Conservation (phyloP, 1,284 basidiomycete genomes). For the Irpex lacteus region DNA sequence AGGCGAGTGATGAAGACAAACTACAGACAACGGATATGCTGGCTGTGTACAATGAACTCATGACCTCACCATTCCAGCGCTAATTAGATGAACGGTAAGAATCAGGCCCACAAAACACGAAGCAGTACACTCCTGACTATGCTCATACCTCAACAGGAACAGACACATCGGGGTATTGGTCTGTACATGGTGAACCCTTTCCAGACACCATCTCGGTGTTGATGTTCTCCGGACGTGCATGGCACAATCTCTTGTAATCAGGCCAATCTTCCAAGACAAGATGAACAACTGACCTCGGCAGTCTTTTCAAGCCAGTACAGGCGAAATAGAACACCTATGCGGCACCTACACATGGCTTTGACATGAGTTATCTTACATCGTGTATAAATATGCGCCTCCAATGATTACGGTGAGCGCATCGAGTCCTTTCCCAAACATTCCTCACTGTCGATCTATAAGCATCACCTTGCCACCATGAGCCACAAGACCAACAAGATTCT, state of each 20-base stretch:
- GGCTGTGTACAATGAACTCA: not conserved
- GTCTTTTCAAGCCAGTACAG: no score
- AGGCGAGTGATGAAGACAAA: not conserved
- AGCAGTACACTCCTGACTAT: no score
- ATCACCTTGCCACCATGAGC: not conserved
- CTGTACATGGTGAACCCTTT: no score
- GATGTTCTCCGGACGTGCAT: no score
- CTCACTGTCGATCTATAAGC: not conserved
- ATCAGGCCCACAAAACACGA: no score
- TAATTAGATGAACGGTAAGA: not conserved
- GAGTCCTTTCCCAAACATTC: not conserved
- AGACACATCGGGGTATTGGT: not conserved
- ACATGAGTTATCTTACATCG: not conserved
- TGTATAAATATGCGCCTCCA: no score
- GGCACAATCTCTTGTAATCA: no score
- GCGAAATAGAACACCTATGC: not conserved
- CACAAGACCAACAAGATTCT: slow-evolving; percentile 3
- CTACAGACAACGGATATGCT: not conserved
- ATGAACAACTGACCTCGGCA: not conserved
- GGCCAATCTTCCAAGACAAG: not conserved
- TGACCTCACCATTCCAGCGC: not conserved
- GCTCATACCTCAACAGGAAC: no score
- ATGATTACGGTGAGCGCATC: no score
- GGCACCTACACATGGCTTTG: not conserved
- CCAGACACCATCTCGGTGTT: no score